Base-by-base conservation (phyloP, 2,329 filamentous ascomycete genomes). In the Taxawa tesnikishii region DNA sequence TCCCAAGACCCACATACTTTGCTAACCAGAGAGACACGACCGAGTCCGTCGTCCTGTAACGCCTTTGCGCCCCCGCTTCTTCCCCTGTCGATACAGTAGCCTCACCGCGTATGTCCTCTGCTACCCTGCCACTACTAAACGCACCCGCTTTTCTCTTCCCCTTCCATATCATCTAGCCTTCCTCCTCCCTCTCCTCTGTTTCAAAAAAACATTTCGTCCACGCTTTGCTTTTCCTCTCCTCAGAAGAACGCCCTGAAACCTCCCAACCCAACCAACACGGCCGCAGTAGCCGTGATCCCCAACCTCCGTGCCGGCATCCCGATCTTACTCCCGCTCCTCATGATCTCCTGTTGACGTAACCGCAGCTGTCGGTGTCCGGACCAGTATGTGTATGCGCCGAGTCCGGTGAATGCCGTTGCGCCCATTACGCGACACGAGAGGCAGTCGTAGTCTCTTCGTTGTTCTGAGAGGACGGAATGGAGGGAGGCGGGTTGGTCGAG, bases 351-450 rank as follows among this genome's bases (percentile, higher is more conserved):
- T 44, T 63, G 52, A 16, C 59, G 53, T 24, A 58, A 44, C 8
- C 46, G 48, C 15, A 67, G 49, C 33, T 66, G 61, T 11, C 51
- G 47, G 45, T 60, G 60, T 4, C 62, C 62, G 3, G 60, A 61
- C 21, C 56, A 43, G 44, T 63, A 65, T 5, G 55, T 59, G 47
- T 62, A 65, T 15, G 55, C 50, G 33, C 63, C 63, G 29, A 66
- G 56, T 18, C 60, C 60, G 24, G 59, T 48, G 44, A 67, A 67
- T 0, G 53, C 61, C 27, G 50, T 53, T 29, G 50, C 59, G 28
- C 62, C 50, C 49, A 53, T 53, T 3, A 53, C 27, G 32, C 46
- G 36, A 36, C 50, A 54, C 7, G 47, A 43, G 4, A 46, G 34
- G 36, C 51, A 54, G 42, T 54, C 51, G 39, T 46, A 49, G n/a